Evolutionary conservation across 257 asterid species (phyloP), one percentile per base, ranked within the genome.

Genomic region (Solanum virginianum): DNA sequence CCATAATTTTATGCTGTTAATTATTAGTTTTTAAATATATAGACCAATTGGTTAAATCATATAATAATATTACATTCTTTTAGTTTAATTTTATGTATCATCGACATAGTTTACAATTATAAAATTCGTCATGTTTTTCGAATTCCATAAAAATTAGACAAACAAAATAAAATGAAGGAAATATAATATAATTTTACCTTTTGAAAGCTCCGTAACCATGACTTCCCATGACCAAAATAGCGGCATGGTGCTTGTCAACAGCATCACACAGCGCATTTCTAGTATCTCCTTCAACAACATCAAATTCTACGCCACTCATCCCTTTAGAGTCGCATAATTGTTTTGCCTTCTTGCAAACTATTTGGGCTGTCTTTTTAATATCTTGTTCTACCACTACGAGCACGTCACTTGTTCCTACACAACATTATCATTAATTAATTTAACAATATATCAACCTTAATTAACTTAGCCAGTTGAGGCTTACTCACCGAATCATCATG

Each of bases 161-260:
- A 36, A 36, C 41, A 36, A 36, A 36, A 36, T 5, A 36, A 36
- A 60, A 1, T 1, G 4, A 1, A 57, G 22, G 65, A 5, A 10
- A 24, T 20, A 20, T 10, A 36, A 36, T 36, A 36, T 60, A 10
- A 24, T 2, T 0, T 18, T 89, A 92, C 98, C 98, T 92, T 91
- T 93, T 95, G 69, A 95, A 91, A 47, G 95, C 96, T 90, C 98
- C 98, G 90, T 95, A 95, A 53, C 98, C 98, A 89, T 95, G 98
- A 53, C 97, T 94, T 9, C 98, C 98, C 47, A 95, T 89, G 65
- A 93, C 95, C 81, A 95, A 82, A 24, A 93, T 17, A 53, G 97
- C 80, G 45, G 98, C 98, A 13, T 91, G 89, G 87, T 94, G 91
- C 88, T 85, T 93, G 15, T 94, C 97, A 83, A 95, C 98, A 81